Percentiles rank a stretch among this genome's conserved stretches.
Conservation (phyloP, 352 stramenopile genomes). For the Globisporangium irregulare region DNA sequence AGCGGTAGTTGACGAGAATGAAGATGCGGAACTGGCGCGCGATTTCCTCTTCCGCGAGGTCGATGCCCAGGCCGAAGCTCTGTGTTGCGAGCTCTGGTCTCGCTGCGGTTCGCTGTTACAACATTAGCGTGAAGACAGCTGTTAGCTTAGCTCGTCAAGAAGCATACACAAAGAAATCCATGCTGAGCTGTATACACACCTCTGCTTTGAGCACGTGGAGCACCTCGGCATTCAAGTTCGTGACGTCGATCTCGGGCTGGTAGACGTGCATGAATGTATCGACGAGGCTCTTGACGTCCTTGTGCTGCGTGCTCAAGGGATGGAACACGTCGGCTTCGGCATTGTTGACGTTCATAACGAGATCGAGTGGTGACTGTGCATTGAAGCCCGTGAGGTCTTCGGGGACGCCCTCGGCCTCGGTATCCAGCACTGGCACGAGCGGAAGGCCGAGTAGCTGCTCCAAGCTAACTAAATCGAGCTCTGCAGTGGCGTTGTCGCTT, state of each 20-base stretch:
- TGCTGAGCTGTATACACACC: constrained; percentile 1
- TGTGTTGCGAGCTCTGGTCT: constrained; percentile 40
- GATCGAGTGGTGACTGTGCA: background rate
- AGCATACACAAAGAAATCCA: background rate
- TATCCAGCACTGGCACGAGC: constrained; percentile 1
- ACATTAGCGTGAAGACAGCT: background rate
- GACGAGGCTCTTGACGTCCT: constrained; percentile 35
- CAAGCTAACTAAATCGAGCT: background rate
- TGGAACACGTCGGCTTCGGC: constrained; percentile 20
- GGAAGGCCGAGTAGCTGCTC: constrained; percentile 3
- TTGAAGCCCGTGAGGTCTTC: constrained; percentile 2
- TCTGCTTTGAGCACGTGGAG: constrained; percentile 51
- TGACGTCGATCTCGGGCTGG: constrained; percentile 37
- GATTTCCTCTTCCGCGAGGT: constrained; percentile 38
- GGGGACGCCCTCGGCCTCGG: background rate
- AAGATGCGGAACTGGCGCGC: constrained; percentile 46
- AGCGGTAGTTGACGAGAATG: constrained; percentile 57
- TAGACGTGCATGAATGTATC: constrained; percentile 52
- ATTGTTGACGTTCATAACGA: background rate
- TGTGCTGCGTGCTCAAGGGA: constrained; percentile 18
- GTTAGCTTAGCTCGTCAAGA: background rate
- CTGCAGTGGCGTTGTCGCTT: background rate
- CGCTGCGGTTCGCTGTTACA: constrained; percentile 29
- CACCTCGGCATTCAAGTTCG: constrained; percentile 40
- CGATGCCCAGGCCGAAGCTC: constrained; percentile 31